Base-by-base conservation (phyloP, 2,329 filamentous ascomycete genomes). In the Dendryphion nanum region DNA sequence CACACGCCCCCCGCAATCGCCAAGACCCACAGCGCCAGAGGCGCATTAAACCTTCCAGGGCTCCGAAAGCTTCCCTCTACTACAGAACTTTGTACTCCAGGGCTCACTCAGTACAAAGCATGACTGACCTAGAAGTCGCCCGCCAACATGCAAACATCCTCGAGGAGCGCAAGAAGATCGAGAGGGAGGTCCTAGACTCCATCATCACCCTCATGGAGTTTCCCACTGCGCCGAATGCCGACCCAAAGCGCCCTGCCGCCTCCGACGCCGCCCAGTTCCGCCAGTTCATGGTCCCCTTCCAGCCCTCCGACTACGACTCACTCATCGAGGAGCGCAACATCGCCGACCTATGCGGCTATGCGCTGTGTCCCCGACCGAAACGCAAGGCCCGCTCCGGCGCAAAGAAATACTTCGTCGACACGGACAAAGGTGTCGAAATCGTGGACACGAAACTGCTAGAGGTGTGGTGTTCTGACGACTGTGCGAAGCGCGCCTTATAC, bases 321-420 rank as follows among this genome's bases (percentile, higher is more conserved):
- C 73, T 97, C 34, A 82, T 96, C 43, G 78, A 85, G 48, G 93
- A 98, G 72, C 86, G 93, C 55, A 94, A 95, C 63, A 85, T 88
- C 49, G 83, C 87, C 52, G 79, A 77, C 30, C 75, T 79, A 15
- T 98, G 93, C 68, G 93, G 89, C 2, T 97, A 96, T 62, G 74
- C 79, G 0, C 75, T 97, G 18, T 98, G 93, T 64, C 69, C 79
- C 1, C 76, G 75, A 13, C 74, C 79, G n/a, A 82, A 81, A 35
- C 69, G 74, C 13, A 69, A 72, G 8, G 77, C 75, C 2, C 82
- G 81, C 13, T 60, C 58, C 4, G 52, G 47, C 1, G 63, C 60
- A 2, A 55, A 42, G 32, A 79, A 81, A 47, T 90, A 82, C 70
- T 84, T 86, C 57, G 74, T 93, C 19, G 69, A 85, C 62, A 77